A percentile compares a stretch with the other conserved stretches of the same genome.
Evolutionary conservation across 176 grass and related monocot species (phyloP).

Genomic region (Carex myosuroides): DNA sequence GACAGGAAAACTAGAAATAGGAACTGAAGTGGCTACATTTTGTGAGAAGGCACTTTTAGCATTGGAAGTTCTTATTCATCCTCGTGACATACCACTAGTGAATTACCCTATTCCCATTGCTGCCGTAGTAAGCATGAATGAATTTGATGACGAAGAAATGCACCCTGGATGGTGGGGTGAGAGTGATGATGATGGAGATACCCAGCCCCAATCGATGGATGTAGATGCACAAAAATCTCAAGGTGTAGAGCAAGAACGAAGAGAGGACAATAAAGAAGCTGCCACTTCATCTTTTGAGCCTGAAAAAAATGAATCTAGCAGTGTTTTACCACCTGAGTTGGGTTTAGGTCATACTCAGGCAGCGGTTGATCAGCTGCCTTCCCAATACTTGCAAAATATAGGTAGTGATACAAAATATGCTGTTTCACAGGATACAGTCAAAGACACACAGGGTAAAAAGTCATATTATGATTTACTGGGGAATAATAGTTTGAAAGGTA

Average conservation of each 20-base stretch:
- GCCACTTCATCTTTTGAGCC: neutral
- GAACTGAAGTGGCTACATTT: constrained; percentile 49
- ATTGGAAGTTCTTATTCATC: constrained; percentile 85
- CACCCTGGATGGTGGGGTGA: constrained; percentile 42
- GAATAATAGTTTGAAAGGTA: constrained; percentile 9
- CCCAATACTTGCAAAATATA: neutral
- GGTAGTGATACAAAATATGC: neutral
- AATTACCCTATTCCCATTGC: constrained; percentile 16
- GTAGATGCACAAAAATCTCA: constrained; percentile 28
- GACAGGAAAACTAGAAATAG: constrained; percentile 73
- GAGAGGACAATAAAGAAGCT: neutral
- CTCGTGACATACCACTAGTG: constrained; percentile 52
- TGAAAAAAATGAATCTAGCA: neutral
- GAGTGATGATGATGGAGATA: constrained; percentile 31
- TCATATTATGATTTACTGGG: neutral
- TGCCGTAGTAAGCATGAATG: constrained; percentile 17
- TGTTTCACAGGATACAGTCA: neutral
- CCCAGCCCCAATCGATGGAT: neutral
- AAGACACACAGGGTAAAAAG: neutral
- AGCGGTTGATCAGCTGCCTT: constrained; percentile 8
- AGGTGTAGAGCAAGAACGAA: constrained; percentile 18
- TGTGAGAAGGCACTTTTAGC: constrained; percentile 54
- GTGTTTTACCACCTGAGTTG: neutral
- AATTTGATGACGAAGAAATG: constrained; percentile 36
- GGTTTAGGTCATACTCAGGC: neutral